Percentiles rank a stretch among this genome's conserved stretches.
These are phyloP conservation scores for Phytophthora aleatoria DNA, from an alignment of 352 stramenopile genomes.

Conservation along the genomic window DNA sequence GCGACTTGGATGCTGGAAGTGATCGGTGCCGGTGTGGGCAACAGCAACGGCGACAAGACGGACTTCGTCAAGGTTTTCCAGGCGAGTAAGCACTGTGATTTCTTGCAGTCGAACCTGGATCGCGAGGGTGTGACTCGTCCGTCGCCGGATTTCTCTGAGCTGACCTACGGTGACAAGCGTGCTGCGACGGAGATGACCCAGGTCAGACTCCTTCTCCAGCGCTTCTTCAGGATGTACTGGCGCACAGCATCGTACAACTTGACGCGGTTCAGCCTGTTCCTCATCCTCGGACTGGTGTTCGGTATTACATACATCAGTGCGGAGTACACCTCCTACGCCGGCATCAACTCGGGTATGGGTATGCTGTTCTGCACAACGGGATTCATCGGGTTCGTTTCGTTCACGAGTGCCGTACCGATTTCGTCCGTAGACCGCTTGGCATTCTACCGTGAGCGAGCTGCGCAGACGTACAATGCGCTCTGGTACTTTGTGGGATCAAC, in stretches of 20 bases:
- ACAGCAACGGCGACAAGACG: conserved; percentile 29
- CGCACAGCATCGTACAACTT: conserved; percentile 43
- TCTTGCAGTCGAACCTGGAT: conserved; percentile 38
- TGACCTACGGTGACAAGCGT: conserved; percentile 43
- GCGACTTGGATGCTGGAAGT: conserved; percentile 45
- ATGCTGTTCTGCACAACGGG: conserved; percentile 73
- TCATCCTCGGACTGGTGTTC: conserved; percentile 27
- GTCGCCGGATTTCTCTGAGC: conserved; percentile 27
- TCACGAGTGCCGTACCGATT: conserved; percentile 66
- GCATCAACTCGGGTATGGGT: conserved; percentile 34
- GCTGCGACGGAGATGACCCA: conserved; percentile 26
- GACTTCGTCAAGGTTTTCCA: conserved; percentile 47
- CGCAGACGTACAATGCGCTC: background rate
- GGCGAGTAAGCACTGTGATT: conserved; percentile 28
- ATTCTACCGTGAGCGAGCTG: conserved; percentile 58
- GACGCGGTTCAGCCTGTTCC: conserved; percentile 46
- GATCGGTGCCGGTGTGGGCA: conserved; percentile 53
- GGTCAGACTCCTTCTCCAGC: conserved; percentile 46
- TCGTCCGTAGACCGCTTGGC: conserved; percentile 74
- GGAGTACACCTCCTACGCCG: conserved; percentile 29
- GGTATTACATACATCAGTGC: conserved; percentile 25
- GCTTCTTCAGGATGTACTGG: conserved; percentile 78
- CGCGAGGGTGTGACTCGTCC: conserved; percentile 35
- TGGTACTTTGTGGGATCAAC: background rate
- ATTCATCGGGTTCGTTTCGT: conserved; percentile 70